Conservation (phyloP, 1,139 yeast species). For the Lodderomyces pseudojiufengensis region DNA sequence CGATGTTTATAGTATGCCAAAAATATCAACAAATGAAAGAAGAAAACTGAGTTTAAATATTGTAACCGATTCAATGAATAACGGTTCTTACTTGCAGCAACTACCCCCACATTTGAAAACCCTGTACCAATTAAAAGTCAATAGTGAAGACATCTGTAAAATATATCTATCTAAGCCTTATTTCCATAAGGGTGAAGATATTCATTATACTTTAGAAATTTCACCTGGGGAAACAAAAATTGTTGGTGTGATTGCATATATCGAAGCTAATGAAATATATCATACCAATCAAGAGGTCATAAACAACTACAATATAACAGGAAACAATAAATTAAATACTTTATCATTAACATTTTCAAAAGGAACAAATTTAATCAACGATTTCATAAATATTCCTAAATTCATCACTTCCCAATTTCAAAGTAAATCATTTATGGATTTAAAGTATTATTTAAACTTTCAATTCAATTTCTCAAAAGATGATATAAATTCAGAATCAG, state of each 20-base stretch:
- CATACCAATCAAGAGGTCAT: conserved; percentile 20
- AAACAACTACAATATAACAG: conserved; percentile 37
- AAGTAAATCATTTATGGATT: conserved; percentile 33
- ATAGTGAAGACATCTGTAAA: conserved; percentile 31
- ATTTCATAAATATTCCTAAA: conserved; percentile 31
- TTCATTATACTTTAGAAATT: conserved; percentile 29
- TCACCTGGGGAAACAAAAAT: conserved; percentile 21
- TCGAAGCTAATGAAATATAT: conserved; percentile 42
- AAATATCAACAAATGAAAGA: conserved; percentile 29
- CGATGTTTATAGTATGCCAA: conserved; percentile 34
- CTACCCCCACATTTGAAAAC: conserved; percentile 32
- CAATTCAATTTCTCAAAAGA: conserved; percentile 32
- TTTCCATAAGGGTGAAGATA: conserved; percentile 49
- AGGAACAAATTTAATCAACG: conserved; percentile 21
- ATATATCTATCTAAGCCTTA: conserved; percentile 39
- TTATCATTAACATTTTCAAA: conserved; percentile 27
- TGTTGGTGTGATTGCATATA: conserved; percentile 31
- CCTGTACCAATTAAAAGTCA: conserved; percentile 37
- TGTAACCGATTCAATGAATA: conserved; percentile 10
- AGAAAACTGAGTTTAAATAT: conserved; percentile 23
- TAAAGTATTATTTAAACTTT: conserved; percentile 37
- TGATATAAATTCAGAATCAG: not conserved
- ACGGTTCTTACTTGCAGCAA: conserved; percentile 18
- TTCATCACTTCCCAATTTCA: conserved; percentile 37
- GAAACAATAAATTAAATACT: conserved; percentile 33